Conservation (phyloP, 345 rosid species). For the Noccaea caerulescens region DNA sequence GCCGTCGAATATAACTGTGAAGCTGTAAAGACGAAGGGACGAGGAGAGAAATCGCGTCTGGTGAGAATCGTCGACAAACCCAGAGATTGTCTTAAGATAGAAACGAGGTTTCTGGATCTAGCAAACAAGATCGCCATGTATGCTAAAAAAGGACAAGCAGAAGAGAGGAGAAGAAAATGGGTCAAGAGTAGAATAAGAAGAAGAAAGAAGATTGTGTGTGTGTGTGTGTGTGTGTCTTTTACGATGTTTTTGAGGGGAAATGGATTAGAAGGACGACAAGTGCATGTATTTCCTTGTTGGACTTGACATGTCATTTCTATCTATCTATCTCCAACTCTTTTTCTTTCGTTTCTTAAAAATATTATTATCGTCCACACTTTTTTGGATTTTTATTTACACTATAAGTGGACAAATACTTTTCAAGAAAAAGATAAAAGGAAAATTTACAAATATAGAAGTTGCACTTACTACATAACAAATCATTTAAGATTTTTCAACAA, state of each 20-base stretch:
- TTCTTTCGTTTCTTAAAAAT: not conserved
- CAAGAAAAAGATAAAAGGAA: not conserved
- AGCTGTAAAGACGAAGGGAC: constrained; percentile 1
- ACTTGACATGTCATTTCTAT: constrained; percentile 45
- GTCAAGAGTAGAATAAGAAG: not conserved
- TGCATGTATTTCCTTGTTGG: constrained; percentile 39
- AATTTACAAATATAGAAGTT: not conserved
- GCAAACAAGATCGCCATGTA: constrained; percentile 52
- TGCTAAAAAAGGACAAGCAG: not conserved
- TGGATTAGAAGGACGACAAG: constrained; percentile 38
- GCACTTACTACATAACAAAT: not conserved
- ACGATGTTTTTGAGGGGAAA: constrained; percentile 22
- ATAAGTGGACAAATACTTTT: constrained; percentile 7
- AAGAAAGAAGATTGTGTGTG: constrained; percentile 1
- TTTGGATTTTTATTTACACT: constrained; percentile 3
- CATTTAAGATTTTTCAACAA: constrained; percentile 34
- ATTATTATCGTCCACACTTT: constrained; percentile 7
- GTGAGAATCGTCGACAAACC: constrained; percentile 25
- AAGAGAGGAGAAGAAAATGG: constrained; percentile 9
- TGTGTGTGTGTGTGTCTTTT: not conserved
- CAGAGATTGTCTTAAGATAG: constrained; percentile 38
- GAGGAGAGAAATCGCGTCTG: constrained; percentile 5
- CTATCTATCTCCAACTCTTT: constrained; percentile 32
- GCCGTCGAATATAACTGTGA: constrained; percentile 16
- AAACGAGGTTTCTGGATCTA: constrained; percentile 48